Conservation (phyloP, 805 yeast genomes). For the Nakazawaea holstii region DNA sequence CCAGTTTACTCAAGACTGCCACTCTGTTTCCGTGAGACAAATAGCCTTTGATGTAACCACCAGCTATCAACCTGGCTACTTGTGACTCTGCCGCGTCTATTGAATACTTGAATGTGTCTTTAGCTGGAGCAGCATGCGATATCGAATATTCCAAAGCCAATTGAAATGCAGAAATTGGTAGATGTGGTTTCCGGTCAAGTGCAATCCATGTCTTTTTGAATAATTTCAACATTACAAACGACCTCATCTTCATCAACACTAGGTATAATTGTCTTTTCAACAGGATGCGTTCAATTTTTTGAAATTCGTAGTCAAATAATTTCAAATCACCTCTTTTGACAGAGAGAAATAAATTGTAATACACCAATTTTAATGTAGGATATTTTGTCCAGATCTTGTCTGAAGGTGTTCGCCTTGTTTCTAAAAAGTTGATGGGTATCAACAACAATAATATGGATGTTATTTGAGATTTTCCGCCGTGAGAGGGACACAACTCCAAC, state of each 20-base stretch:
- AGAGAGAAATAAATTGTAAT: slow-evolving; percentile 43
- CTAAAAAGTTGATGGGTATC: slow-evolving; percentile 57
- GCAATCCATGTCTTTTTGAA: slow-evolving; percentile 33
- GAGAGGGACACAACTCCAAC: slow-evolving; percentile 25
- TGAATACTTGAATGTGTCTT: slow-evolving; percentile 14
- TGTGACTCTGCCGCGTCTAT: slow-evolving; percentile 63
- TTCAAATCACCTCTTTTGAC: slow-evolving; percentile 50
- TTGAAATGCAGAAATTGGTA: slow-evolving; percentile 34
- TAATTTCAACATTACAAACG: slow-evolving; percentile 44
- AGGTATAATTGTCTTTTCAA: slow-evolving; percentile 58
- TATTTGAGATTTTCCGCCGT: slow-evolving; percentile 29
- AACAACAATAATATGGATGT: slow-evolving; percentile 48
- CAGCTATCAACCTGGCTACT: slow-evolving; percentile 58
- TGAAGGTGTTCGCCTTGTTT: slow-evolving; percentile 43
- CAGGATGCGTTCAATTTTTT: slow-evolving; percentile 41
- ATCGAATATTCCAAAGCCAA: slow-evolving; percentile 34
- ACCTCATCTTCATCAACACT: slow-evolving; percentile 46
- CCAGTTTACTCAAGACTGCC: slow-evolving; percentile 67
- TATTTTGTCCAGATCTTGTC: slow-evolving; percentile 30
- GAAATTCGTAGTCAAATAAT: slow-evolving; percentile 41
- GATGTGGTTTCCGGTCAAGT: slow-evolving; percentile 24
- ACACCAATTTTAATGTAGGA: slow-evolving; percentile 37
- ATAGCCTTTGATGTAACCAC: slow-evolving; percentile 69
- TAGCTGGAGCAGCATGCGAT: slow-evolving; percentile 16
- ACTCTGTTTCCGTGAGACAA: slow-evolving; percentile 71